Conservation (phyloP, 2,329 filamentous ascomycete genomes). For the Exophiala alcalophila region DNA sequence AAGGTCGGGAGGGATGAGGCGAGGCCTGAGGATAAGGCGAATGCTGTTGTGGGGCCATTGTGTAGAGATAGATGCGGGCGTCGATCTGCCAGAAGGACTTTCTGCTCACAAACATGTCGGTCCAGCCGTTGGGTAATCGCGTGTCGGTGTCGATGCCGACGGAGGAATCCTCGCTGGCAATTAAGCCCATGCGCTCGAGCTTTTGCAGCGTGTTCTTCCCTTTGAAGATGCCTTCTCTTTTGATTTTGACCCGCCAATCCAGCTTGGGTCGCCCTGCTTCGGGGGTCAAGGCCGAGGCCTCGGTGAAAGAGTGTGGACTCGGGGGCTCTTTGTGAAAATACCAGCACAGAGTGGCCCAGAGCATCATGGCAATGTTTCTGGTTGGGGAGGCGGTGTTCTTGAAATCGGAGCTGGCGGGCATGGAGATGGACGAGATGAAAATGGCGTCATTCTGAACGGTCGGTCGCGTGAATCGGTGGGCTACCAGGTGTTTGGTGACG, state of each 20-base stretch:
- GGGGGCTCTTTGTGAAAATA: conserved; percentile 90
- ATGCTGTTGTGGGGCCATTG: conserved; percentile 60
- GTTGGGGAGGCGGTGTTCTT: conserved; percentile 77
- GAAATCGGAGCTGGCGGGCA: conserved; percentile 75
- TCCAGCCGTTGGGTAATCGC: conserved; percentile 65
- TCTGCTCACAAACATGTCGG: conserved; percentile 75
- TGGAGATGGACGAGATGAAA: conserved; percentile 89
- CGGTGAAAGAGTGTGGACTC: conserved; percentile 59
- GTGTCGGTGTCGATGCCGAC: conserved; percentile 66
- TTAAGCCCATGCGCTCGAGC: conserved; percentile 87
- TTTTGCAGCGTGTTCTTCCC: conserved; percentile 81
- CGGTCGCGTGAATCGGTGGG: conserved; percentile 67
- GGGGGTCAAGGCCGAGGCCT: conserved; percentile 64
- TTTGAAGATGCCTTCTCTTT: conserved; percentile 81
- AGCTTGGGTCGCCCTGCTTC: conserved; percentile 69
- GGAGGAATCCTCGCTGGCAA: conserved; percentile 70
- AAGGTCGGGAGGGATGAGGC: conserved; percentile 50
- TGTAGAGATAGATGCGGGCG: conserved; percentile 82
- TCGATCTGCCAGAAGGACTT: conserved; percentile 91
- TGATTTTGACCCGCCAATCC: conserved; percentile 83
- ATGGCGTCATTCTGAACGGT: conserved; percentile 76
- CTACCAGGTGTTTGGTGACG: conserved; percentile 19
- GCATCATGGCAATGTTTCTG: conserved; percentile 90
- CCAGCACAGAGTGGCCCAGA: conserved; percentile 93
- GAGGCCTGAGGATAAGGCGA: conserved; percentile 50